Base-by-base conservation (phyloP, 257 asterid genomes). In the Asclepias syriaca region DNA sequence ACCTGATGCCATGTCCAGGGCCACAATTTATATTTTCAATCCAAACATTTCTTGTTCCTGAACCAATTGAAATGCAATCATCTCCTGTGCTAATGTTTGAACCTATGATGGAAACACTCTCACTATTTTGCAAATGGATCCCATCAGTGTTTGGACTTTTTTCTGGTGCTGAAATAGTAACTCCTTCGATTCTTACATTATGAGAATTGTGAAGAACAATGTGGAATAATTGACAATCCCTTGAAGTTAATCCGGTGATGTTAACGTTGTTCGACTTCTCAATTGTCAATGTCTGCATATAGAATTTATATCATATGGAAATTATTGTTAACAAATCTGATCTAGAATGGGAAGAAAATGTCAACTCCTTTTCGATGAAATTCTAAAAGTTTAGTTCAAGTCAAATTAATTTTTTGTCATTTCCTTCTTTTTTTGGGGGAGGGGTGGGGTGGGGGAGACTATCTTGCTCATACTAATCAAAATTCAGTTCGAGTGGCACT, bases 1-100 rank as follows among this genome's bases (percentile, higher is more conserved):
- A 61, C 67, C 67, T 61, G 9, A 61, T 61, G 46, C 67, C 67
- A 32, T 61, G 67, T 34, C 67, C 67, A 61, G 67, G 67, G 21
- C 67, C 67, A 15, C 67, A 61, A 61, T 15, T 15, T 15, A 61
- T 5, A 27, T 32, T 61, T 12, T 61, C 9, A 9, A 61, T 61
- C 45, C 40, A 21, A n/a, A 61, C 4, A 8, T 61, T 32, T 34
- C 4, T 7, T 11, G 46, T 21, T 34, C 45, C 46, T 11, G 13
- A 48, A 18, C 67, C 39, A 32, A 61, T 61, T 5, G 67, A 61
- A 11, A 61, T 61, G 18, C 67, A 61, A 32, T 61, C 67, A 32
- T 61, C 67, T 21, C 67, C 67, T 27, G 67, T 61, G 18, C 19
- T 12, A 14, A 61, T 61, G n/a, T 32, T 61, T 3, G 67, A 61